Evolutionary conservation across 2,329 filamentous ascomycete species (phyloP), one percentile per base, ranked within the genome.

Genomic region (Emergomyces pasteurianus): DNA sequence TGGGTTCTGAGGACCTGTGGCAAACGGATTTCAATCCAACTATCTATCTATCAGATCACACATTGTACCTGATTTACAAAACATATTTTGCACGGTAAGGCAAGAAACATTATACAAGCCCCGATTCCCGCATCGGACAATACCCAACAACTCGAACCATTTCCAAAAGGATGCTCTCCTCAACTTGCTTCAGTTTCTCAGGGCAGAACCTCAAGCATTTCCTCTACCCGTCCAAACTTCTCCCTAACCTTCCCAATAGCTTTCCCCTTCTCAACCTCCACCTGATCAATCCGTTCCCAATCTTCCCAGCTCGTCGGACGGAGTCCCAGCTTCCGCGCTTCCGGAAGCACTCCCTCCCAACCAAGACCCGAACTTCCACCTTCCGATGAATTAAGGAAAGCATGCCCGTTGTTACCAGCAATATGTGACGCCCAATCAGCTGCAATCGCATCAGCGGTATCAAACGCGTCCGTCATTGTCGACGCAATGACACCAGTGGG

Each of bases 401-500:
- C 74, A 49, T 59, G 60, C 14, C 10, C 72, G 47, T 59, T 40
- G 14, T 65, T 64, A 9, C 57, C 60, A 18, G 63, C 59, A 54
- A 63, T 62, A 47, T 69, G 62, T 8, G 63, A 69, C 57, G 77
- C 69, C 87, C 90, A 92, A 70, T 99, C 94, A n/a, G 82, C 77
- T 0, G 83, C 83, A 64, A 99, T 88, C 2, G 87, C 85, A 70
- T 96, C 92, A 0, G 86, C 94, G 0, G 91, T 96, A 9, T 83
- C 82, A 69, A 97, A 99, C 0, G 94, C 92, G 72, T 99, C 94
- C 62, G 88, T 84, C 90, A 99, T 95, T 0, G 94, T 99, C 36
- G 87, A 91, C 1, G 92, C 92, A 72, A 99, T 99, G 3, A 97
- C 92, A 2, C 94, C 94, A 0, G 91, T 96, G 0, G 94, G 92